These are phyloP conservation scores for Neurospora cerealis DNA, from an alignment of 495 filamentous ascomycete species.

Conservation along the genomic window DNA sequence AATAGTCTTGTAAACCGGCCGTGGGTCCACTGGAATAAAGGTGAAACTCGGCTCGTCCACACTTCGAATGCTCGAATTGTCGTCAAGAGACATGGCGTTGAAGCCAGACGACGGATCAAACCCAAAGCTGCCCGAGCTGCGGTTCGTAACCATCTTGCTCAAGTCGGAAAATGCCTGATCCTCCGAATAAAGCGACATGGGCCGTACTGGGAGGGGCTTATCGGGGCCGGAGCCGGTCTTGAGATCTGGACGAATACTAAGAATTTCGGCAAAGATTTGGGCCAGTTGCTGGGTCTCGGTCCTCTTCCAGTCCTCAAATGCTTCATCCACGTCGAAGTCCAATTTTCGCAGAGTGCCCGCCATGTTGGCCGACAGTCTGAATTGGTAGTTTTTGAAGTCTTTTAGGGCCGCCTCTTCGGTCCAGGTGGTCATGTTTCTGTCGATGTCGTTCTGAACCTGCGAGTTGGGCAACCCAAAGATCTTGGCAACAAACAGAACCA, in stretches of 20 bases:
- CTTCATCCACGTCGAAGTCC: conserved; percentile 88
- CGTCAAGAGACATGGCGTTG: conserved; percentile 55
- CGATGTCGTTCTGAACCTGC: conserved; percentile 77
- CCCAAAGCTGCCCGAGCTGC: conserved; percentile 42
- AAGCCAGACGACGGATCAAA: conserved; percentile 75
- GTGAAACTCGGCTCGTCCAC: conserved; percentile 56
- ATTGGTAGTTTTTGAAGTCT: conserved; percentile 88
- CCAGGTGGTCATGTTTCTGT: conserved; percentile 69
- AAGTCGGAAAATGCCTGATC: conserved; percentile 50
- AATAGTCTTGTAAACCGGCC: conserved; percentile 70
- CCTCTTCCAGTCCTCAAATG: conserved; percentile 83
- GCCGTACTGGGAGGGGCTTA: conserved; percentile 37
- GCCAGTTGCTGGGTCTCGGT: conserved; percentile 72
- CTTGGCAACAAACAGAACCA: conserved; percentile 75
- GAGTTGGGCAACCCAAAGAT: conserved; percentile 71
- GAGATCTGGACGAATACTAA: conserved; percentile 79
- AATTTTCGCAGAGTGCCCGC: conserved; percentile 65
- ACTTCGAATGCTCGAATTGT: conserved; percentile 39
- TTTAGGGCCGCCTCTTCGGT: conserved; percentile 83
- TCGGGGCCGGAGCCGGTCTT: conserved; percentile 45
- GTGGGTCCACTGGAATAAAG: conserved; percentile 81
- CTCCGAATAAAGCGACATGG: conserved; percentile 26
- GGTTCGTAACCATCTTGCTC: conserved; percentile 38
- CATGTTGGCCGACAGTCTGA: conserved; percentile 68
- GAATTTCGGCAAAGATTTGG: conserved; percentile 83